Evolutionary conservation across 2,329 filamentous ascomycete genomes (phyloP).

Genomic region (Penicillium aurantiogriseum): DNA sequence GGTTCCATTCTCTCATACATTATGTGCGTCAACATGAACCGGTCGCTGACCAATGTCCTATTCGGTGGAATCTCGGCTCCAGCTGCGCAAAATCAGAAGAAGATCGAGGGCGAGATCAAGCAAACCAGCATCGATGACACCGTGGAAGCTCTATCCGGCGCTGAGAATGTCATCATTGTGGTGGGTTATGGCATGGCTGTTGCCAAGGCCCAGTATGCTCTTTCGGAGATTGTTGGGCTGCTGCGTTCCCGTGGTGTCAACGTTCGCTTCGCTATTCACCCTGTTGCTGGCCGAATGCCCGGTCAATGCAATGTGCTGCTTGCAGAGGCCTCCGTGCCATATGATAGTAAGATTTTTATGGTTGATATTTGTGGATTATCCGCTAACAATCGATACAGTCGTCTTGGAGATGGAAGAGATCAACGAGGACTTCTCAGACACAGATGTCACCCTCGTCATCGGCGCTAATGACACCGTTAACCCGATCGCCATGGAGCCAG

Average conservation of each 20-base stretch:
- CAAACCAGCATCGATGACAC: conserved; percentile 78
- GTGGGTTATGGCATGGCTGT: conserved; percentile 95
- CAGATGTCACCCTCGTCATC: conserved; percentile 83
- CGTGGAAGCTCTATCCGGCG: conserved; percentile 69
- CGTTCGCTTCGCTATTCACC: conserved; percentile 86
- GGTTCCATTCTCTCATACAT: conserved; percentile 88
- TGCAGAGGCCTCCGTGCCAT: conserved; percentile 82
- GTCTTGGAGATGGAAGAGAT: conserved; percentile 96
- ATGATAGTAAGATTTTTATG: conserved; percentile 58
- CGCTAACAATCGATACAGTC: conserved; percentile 42
- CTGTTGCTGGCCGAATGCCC: conserved; percentile 87
- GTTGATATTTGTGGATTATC: no score
- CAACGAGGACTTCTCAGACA: conserved; percentile 85
- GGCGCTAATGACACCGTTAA: conserved; percentile 93
- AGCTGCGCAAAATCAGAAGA: conserved; percentile 60
- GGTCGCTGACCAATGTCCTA: conserved; percentile 81
- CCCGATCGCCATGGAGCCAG: conserved; percentile 79
- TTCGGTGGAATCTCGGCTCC: conserved; percentile 76
- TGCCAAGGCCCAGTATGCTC: conserved; percentile 87
- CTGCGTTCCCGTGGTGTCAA: conserved; percentile 73
- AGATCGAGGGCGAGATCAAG: conserved; percentile 76
- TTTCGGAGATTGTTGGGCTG: conserved; percentile 74
- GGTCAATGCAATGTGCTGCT: conserved; percentile 90
- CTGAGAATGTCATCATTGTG: conserved; percentile 83
- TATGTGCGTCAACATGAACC: conserved; percentile 87